Conservation (phyloP, 208 protist genomes). For the Leishmania braziliensis region DNA sequence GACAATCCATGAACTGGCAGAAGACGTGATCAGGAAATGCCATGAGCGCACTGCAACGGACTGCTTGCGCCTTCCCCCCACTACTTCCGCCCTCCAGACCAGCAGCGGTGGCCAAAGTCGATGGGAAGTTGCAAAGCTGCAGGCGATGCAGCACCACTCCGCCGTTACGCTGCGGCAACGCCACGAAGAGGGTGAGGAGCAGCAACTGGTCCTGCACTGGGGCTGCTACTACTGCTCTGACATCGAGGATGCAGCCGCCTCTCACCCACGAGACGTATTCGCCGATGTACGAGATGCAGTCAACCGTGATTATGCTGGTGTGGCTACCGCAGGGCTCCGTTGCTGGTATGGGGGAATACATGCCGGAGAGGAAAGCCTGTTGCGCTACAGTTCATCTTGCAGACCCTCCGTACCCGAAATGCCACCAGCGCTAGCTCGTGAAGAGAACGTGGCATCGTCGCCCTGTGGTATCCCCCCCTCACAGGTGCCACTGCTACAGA, state of each 20-base stretch:
- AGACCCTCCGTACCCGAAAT: neutral
- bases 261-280: conserved; percentile 44
- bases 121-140: conserved; percentile 47
- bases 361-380: conserved; percentile 63
- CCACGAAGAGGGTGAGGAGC: neutral
- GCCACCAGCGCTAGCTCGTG: neutral
- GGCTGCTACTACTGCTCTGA: conserved; percentile 85
- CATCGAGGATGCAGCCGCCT: conserved; percentile 66
- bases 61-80: neutral
- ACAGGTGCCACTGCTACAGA: conserved; percentile 18
- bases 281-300: neutral
- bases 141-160: conserved; percentile 84
- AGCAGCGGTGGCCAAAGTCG: neutral
- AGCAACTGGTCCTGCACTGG: conserved; percentile 56
- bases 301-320: neutral
- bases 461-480: neutral
- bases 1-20: neutral
- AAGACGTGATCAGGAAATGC: neutral
- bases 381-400: conserved; percentile 34
- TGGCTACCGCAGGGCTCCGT: neutral
- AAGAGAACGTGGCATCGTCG: neutral
- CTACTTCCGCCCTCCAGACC: neutral
- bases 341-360: conserved; percentile 30
- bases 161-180: conserved; percentile 39
- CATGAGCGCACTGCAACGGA: neutral